Base-by-base conservation (phyloP, 1,284 basidiomycete species). In the Ceratobasidium sp. region DNA sequence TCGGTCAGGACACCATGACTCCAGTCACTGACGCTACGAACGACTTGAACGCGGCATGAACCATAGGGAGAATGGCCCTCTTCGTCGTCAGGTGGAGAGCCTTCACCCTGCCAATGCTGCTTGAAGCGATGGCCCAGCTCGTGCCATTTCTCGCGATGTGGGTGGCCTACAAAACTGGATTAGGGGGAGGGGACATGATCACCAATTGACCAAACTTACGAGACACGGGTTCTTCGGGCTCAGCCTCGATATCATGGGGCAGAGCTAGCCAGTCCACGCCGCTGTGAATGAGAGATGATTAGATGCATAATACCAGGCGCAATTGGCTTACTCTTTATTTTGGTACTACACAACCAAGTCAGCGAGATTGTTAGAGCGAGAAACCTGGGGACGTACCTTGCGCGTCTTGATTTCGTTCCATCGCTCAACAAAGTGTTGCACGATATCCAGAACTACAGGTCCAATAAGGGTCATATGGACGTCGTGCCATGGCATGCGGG, bases 401-500 rank as follows among this genome's bases (percentile, higher is more conserved):
- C 91, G 84, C 75, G 85, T 88, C 82, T 92, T 92, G 70, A 93
- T 79, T 75, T 93, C 91, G 75, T 92, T 93, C 92, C 91, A 93
- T 15, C 92, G 82, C 77, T 97, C 94, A 17, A 90, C 82, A 72
- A 95, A 98, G 80, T 97, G 94, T 77, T 97, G 93, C 3, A 89
- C 86, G 27, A 97, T 86, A 76, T 98, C 95, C 58, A 97, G 83
- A 1, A 96, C 93, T 7, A 84, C 86, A 0, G 92, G 87, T 0
- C 95, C 96, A 22, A 86, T 82, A 20, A 97, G 79, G 2, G 93
- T 94, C 87, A 94, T 90, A 72, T 93, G 91, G n/a, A 91, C 89
- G 79, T 94, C 92, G 74, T 94, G 91, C 92, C 93, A 94, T 1
- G 93, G 92, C 93, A 94, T 94, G 73, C 92, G 83, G 3, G 87